Conservation (phyloP, 306 rosid species). For the Rubus idaeus region DNA sequence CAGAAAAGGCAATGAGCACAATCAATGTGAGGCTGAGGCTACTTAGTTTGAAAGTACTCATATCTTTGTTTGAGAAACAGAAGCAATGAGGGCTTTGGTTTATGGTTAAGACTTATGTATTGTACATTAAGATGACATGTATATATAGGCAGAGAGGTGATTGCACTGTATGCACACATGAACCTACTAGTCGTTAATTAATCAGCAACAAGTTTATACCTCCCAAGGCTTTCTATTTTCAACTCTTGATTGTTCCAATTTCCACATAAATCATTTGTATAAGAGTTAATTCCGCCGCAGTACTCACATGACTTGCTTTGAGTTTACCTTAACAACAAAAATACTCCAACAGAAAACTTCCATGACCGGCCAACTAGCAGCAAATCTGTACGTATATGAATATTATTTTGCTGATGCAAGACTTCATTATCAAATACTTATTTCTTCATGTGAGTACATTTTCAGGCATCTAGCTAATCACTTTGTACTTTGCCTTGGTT, state of each 20-base stretch:
- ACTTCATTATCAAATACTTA: background rate
- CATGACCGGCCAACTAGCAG: constrained; percentile 20
- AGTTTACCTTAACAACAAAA: constrained; percentile 10
- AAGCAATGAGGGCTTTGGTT: background rate
- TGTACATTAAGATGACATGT: background rate
- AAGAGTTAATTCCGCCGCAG: constrained; percentile 8
- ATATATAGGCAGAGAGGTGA: constrained; percentile 33
- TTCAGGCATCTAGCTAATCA: background rate
- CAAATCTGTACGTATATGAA: background rate
- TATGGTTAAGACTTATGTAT: background rate
- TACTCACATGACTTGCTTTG: constrained; percentile 17
- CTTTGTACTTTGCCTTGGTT: background rate
- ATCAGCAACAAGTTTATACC: constrained; percentile 15
- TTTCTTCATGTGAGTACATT: constrained; percentile 3
- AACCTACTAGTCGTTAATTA: constrained; percentile 33
- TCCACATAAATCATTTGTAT: no score
- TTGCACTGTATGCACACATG: constrained; percentile 45
- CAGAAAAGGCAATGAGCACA: constrained; percentile 27
- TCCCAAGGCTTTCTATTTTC: background rate
- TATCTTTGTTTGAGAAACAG: background rate
- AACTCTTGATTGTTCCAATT: background rate
- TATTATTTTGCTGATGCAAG: background rate
- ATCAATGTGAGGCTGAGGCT: constrained; percentile 32
- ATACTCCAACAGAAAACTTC: constrained; percentile 11
- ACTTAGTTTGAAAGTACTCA: constrained; percentile 33